Evolutionary conservation across 805 yeast genomes (phyloP).

Genomic region (Starmerella bacillaris): DNA sequence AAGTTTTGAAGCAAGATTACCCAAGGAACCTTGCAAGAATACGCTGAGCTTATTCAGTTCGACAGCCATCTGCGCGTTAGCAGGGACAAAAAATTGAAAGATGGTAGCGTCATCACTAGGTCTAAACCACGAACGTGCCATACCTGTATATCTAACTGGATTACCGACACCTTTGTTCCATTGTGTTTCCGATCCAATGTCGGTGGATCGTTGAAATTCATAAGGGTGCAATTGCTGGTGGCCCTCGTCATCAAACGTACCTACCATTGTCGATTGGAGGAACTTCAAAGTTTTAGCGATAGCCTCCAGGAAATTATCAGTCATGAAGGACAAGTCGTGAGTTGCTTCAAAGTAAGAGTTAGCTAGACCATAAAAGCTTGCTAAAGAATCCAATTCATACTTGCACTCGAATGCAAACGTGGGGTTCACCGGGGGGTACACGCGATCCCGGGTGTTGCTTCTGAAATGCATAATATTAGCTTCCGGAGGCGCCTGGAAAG

Average conservation of each 20-base stretch:
- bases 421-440: slow-evolving; percentile 56
- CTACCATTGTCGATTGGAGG: slow-evolving; percentile 7
- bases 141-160: slow-evolving; percentile 56
- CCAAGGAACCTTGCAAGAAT: slow-evolving; percentile 16
- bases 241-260: slow-evolving; percentile 34
- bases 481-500: slow-evolving; percentile 65
- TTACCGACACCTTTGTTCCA: slow-evolving; percentile 66
- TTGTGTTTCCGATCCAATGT: slow-evolving; percentile 63
- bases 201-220: slow-evolving; percentile 55
- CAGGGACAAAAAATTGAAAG: slow-evolving; percentile 69
- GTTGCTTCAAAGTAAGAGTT: slow-evolving; percentile 50
- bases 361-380: slow-evolving; percentile 58
- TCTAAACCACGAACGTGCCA: slow-evolving; percentile 66
- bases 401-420: slow-evolving; percentile 67
- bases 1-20: slow-evolving; percentile 17
- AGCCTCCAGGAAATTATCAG: slow-evolving; percentile 41
- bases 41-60: slow-evolving; percentile 33
- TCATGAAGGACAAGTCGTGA: slow-evolving; percentile 25
- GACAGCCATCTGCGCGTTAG: slow-evolving; percentile 55
- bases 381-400: slow-evolving; percentile 72
- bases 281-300: slow-evolving; percentile 31
- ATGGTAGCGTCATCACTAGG: slow-evolving; percentile 79
- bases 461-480: slow-evolving; percentile 14
- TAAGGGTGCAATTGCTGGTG: slow-evolving; percentile 34
- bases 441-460: slow-evolving; percentile 31